Percentiles rank a stretch among this genome's conserved stretches.
Conservation (phyloP, 2,329 filamentous ascomycete species). For the Penicillium sp. region DNA sequence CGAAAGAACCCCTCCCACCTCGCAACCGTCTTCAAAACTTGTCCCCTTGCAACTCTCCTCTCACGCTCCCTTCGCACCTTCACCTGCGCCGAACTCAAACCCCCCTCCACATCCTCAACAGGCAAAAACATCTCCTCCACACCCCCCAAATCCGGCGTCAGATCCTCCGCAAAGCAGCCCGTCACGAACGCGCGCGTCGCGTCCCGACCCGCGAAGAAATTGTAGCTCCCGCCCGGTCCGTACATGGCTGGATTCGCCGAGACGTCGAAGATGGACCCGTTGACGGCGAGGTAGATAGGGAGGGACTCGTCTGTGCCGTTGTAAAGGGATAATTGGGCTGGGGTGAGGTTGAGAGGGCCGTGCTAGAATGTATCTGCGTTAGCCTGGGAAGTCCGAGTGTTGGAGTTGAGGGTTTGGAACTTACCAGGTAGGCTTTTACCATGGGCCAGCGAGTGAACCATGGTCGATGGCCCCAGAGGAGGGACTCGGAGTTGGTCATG, state of each 20-base stretch:
- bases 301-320: constrained; percentile 68
- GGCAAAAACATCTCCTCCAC: constrained; percentile 77
- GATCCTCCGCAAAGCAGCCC: constrained; percentile 82
- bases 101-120: constrained; percentile 53
- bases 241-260: constrained; percentile 54
- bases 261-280: constrained; percentile 62
- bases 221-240: constrained; percentile 79
- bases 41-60: constrained; percentile 55
- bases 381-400: not conserved
- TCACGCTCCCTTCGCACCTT: constrained; percentile 59
- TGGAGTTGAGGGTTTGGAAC: constrained; percentile 24
- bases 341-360: constrained; percentile 64
- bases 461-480: constrained; percentile 62
- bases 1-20: constrained; percentile 83
- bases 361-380: constrained; percentile 29
- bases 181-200: constrained; percentile 86
- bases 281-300: constrained; percentile 84
- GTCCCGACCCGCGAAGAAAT: constrained; percentile 79
- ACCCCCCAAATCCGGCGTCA: constrained; percentile 75
- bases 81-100: constrained; percentile 35
- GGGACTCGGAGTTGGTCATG: constrained; percentile 62
- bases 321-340: constrained; percentile 64
- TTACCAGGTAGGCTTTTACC: constrained; percentile 58
- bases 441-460: constrained; percentile 55
- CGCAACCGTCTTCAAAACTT: constrained; percentile 61